Conservation (phyloP, 495 filamentous ascomycete genomes). For the Xylaria bambusicola region DNA sequence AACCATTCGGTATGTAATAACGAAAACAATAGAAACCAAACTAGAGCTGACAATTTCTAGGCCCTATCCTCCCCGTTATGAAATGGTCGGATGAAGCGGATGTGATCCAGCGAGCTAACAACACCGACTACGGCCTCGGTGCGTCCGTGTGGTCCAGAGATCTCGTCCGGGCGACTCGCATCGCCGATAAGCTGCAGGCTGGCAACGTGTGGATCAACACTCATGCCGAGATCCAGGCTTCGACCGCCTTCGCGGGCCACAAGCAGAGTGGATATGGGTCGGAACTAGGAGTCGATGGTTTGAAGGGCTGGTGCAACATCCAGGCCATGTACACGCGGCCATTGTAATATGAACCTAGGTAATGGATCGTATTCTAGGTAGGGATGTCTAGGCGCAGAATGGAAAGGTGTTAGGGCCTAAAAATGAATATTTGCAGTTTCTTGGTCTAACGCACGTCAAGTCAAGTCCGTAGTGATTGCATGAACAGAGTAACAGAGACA, state of each 20-base stretch:
- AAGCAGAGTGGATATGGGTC: conserved; percentile 59
- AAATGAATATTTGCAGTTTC: no score
- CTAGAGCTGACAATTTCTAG: conserved; percentile 12
- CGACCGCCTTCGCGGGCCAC: conserved; percentile 54
- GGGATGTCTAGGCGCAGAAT: no score
- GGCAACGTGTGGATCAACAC: conserved; percentile 60
- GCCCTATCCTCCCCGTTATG: conserved; percentile 57
- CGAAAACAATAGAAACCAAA: background rate
- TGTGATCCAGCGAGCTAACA: conserved; percentile 56
- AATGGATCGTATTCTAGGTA: no score
- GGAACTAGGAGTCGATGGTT: conserved; percentile 51
- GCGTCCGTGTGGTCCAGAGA: conserved; percentile 57
- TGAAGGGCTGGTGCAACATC: conserved; percentile 53
- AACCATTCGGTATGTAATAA: conserved; percentile 39
- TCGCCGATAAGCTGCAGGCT: conserved; percentile 52
- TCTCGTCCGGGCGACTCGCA: conserved; percentile 44
- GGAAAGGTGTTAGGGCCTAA: no score
- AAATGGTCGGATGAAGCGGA: conserved; percentile 58
- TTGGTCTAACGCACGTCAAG: no score
- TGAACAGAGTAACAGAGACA: no score
- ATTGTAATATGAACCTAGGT: conserved; percentile 1
- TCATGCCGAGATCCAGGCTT: conserved; percentile 30
- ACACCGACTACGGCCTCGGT: conserved; percentile 53
- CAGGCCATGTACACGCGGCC: conserved; percentile 31
- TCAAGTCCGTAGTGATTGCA: no score